These are phyloP conservation scores for Sophora flavescens DNA, from an alignment of 306 rosid genomes.

Conservation along the genomic window DNA sequence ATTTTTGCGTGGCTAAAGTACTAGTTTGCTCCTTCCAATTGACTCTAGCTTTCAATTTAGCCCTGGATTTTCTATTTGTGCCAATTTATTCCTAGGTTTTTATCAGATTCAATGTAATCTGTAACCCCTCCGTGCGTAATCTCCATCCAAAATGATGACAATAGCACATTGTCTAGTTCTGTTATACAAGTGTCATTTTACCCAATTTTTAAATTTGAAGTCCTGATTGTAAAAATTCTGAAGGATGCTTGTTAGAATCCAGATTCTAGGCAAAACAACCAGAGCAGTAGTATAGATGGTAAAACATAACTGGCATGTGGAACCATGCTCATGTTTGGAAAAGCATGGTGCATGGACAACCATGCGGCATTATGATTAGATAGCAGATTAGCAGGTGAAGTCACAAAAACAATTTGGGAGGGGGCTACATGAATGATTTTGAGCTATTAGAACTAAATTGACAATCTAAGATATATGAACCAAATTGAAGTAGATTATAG, in stretches of 20 bases:
- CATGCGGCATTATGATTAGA: constrained; percentile 9
- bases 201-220: constrained; percentile 22
- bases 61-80: constrained; percentile 21
- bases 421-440: constrained; percentile 13
- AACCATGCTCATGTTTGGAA: constrained; percentile 17
- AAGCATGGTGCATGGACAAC: constrained; percentile 7
- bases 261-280: constrained; percentile 14
- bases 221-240: constrained; percentile 28
- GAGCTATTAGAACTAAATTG: constrained; percentile 33
- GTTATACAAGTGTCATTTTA: constrained; percentile 32
- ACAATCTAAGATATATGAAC: background rate
- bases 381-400: constrained; percentile 4
- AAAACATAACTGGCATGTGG: constrained; percentile 25
- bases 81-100: background rate
- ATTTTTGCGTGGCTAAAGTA: constrained; percentile 15
- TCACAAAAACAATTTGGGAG: constrained; percentile 23
- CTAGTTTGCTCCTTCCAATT: constrained; percentile 27
- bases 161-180: constrained; percentile 17
- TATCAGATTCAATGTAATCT: constrained; percentile 25
- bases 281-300: constrained; percentile 24
- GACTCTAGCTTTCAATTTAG: constrained; percentile 21
- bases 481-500: constrained; percentile 10
- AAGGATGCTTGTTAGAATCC: constrained; percentile 24
- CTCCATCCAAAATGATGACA: background rate
- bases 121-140: background rate